phyloP scores from a whole-genome alignment of 331 rosid species.

The Rhamnella rubrinervis region DNA sequence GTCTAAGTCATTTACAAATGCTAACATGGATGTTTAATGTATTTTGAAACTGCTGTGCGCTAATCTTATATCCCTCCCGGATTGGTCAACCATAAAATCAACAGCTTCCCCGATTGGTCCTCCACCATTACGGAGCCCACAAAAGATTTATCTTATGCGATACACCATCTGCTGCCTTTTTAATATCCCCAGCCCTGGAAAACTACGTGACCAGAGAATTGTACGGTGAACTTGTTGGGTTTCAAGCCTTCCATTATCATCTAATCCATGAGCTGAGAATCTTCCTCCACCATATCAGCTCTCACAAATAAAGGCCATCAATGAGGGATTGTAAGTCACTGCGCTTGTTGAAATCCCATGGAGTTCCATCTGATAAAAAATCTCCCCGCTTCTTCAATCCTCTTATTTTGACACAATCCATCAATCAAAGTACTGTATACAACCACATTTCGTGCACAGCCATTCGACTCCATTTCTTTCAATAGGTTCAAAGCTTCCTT shows the following conservation, averaged over 20 bases:
- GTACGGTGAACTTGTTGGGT: conserved; percentile 85
- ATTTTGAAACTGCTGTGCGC: too few relatives aligned
- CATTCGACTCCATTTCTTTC: conserved; percentile 79
- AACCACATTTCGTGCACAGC: conserved; percentile 74
- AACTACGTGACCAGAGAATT: conserved; percentile 72
- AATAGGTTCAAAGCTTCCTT: conserved; percentile 57
- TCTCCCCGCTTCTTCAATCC: conserved; percentile 76
- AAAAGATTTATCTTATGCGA: too few relatives aligned
- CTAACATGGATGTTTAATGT: too few relatives aligned
- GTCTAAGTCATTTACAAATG: too few relatives aligned
- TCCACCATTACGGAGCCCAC: too few relatives aligned
- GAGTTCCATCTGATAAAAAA: conserved; percentile 93
- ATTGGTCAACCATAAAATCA: too few relatives aligned
- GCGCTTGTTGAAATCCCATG: conserved; percentile 80
- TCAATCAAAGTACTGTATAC: conserved; percentile 75
- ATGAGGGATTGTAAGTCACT: conserved; percentile 78
- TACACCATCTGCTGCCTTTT: conserved; percentile 54
- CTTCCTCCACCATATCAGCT: conserved; percentile 68
- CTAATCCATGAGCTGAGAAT: conserved; percentile 88
- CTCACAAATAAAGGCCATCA: conserved; percentile 83
- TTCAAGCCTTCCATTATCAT: conserved; percentile 92
- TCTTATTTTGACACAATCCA: conserved; percentile 54
- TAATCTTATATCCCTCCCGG: too few relatives aligned
- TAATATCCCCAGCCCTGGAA: conserved; percentile 71
- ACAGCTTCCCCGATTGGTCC: too few relatives aligned